Evolutionary conservation across 2,329 filamentous ascomycete genomes (phyloP).

Genomic region (Neofusicoccum laricinum): DNA sequence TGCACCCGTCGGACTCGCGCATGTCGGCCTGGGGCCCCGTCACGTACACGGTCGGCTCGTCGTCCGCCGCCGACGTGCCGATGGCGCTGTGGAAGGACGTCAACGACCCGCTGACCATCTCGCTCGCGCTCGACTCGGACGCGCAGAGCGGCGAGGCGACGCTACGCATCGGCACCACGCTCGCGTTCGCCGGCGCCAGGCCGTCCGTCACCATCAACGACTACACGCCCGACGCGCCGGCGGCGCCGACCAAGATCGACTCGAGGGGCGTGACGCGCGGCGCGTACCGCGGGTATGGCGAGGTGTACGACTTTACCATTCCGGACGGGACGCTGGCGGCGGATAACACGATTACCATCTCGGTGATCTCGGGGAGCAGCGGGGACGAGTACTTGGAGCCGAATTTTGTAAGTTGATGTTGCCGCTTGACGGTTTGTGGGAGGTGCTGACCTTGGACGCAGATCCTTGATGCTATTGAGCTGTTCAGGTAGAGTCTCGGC

Average conservation of each 20-base stretch:
- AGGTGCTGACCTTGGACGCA: not conserved
- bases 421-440: too few relatives aligned
- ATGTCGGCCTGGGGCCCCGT: slow-evolving; percentile 61
- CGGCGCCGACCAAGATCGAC: slow-evolving; percentile 61
- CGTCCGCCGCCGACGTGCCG: slow-evolving; percentile 53
- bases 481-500: slow-evolving; percentile 14
- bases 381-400: slow-evolving; percentile 57
- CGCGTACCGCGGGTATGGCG: slow-evolving; percentile 61
- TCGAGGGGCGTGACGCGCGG: slow-evolving; percentile 64
- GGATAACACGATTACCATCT: slow-evolving; percentile 61
- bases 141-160: slow-evolving; percentile 50
- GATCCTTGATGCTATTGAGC: slow-evolving; percentile 20
- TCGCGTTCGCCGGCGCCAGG: slow-evolving; percentile 59
- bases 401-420: slow-evolving; percentile 42
- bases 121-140: slow-evolving; percentile 53
- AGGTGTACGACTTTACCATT: slow-evolving; percentile 62
- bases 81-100: slow-evolving; percentile 64
- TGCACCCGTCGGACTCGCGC: slow-evolving; percentile 65
- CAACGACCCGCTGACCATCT: slow-evolving; percentile 60
- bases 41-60: slow-evolving; percentile 61
- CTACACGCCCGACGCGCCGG: slow-evolving; percentile 48
- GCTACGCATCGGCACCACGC: slow-evolving; percentile 63
- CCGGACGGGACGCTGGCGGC: slow-evolving; percentile 60
- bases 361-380: slow-evolving; percentile 56
- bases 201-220: slow-evolving; percentile 58